phyloP scores from a whole-genome alignment of 768 basidiomycete species.

The Lentinula raphanica region DNA sequence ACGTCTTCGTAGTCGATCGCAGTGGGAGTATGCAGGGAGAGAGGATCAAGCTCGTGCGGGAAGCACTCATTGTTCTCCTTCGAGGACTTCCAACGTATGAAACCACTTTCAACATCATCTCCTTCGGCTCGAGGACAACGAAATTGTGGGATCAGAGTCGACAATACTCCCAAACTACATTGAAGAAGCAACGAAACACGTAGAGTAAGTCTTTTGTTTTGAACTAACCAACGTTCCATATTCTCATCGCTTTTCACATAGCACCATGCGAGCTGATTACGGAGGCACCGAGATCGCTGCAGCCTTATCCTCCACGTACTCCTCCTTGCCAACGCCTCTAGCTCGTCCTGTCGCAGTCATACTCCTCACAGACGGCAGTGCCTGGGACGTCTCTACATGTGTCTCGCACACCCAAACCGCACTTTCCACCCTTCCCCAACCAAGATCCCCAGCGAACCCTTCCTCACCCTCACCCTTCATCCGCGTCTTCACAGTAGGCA shows the following conservation, averaged over 20 bases:
- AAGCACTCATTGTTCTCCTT: slow-evolving; percentile 41
- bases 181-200: neutral
- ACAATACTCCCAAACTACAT: slow-evolving; percentile 29
- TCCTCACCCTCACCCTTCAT: neutral
- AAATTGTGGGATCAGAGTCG: slow-evolving; percentile 32
- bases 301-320: slow-evolving; percentile 39
- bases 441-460: no score
- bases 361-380: slow-evolving; percentile 55
- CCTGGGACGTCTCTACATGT: slow-evolving; percentile 7
- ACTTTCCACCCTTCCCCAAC: neutral
- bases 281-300: slow-evolving; percentile 47
- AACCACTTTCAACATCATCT: slow-evolving; percentile 51
- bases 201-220: neutral
- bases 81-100: slow-evolving; percentile 38
- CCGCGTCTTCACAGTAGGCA: slow-evolving; percentile 12
- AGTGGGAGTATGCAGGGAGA: slow-evolving; percentile 45
- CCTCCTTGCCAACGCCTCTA: slow-evolving; percentile 23
- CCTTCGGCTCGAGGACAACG: slow-evolving; percentile 33
- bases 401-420: neutral
- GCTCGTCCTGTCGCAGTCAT: slow-evolving; percentile 41
- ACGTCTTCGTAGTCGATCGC: slow-evolving; percentile 55
- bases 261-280: slow-evolving; percentile 24
- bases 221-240: no score
- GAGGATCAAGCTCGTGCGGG: slow-evolving; percentile 42
- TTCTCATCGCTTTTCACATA: no score